Percentiles rank a stretch among this genome's conserved stretches.
These are phyloP conservation scores for Psilocybe sp. DNA, from an alignment of 768 basidiomycete species.

Conservation along the genomic window DNA sequence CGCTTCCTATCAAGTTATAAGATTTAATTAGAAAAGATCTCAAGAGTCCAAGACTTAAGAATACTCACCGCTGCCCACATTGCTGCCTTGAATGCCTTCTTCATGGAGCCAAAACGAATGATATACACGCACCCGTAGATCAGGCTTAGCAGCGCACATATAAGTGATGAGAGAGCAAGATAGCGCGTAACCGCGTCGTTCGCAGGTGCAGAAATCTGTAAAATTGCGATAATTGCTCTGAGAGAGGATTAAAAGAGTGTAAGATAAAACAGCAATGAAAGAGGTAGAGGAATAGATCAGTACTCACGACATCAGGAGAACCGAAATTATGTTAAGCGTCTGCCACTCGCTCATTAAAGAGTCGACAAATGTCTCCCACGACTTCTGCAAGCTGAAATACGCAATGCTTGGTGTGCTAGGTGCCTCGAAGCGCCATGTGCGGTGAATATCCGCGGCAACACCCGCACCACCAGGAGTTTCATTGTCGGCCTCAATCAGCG, in stretches of 20 bases:
- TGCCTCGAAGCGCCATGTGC: background rate
- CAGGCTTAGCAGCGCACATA: slow-evolving; percentile 58
- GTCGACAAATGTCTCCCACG: slow-evolving; percentile 25
- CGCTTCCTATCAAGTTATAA: slow-evolving; percentile 37
- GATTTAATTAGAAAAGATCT: background rate
- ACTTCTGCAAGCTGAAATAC: slow-evolving; percentile 32
- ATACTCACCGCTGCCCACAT: slow-evolving; percentile 50
- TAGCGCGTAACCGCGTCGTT: slow-evolving; percentile 52
- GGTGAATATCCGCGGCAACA: background rate
- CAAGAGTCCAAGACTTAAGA: slow-evolving; percentile 11
- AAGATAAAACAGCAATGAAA: background rate
- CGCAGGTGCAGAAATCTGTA: slow-evolving; percentile 37
- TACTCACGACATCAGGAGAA: slow-evolving; percentile 21
- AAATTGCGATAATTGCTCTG: slow-evolving; percentile 28
- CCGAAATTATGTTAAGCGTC: slow-evolving; percentile 25
- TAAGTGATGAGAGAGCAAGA: slow-evolving; percentile 50
- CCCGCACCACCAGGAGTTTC: background rate
- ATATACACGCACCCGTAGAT: slow-evolving; percentile 61
- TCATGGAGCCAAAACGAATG: slow-evolving; percentile 59
- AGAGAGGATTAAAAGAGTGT: background rate
- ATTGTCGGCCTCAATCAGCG: background rate
- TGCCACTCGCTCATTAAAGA: slow-evolving; percentile 25
- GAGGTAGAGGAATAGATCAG: background rate
- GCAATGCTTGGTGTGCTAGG: slow-evolving; percentile 2
- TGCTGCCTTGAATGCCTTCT: slow-evolving; percentile 56